phyloP scores from a whole-genome alignment of 805 yeast genomes.

The Kodamaea lidongshanica region DNA sequence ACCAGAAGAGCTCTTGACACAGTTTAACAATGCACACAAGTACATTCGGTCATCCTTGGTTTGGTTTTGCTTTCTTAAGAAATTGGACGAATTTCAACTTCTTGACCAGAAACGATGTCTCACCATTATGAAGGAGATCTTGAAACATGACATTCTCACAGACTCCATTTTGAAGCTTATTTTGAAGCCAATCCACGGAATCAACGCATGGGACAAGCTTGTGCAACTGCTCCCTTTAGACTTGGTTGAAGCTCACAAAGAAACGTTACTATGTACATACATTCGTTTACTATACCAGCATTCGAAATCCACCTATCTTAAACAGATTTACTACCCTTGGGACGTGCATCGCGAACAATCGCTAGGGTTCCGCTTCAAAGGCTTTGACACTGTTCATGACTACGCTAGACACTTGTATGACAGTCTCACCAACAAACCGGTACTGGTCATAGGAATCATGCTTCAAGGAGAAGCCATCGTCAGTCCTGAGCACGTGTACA shows the following conservation, averaged over 20 bases:
- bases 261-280: slow-evolving; percentile 8
- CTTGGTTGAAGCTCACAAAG: slow-evolving; percentile 1
- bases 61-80: slow-evolving; percentile 33
- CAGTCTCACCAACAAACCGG: slow-evolving; percentile 16
- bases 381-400: slow-evolving; percentile 10
- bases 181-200: slow-evolving; percentile 23
- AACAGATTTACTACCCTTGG: slow-evolving; percentile 12
- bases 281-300: slow-evolving; percentile 19
- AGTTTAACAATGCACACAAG: slow-evolving; percentile 24
- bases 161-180: slow-evolving; percentile 27
- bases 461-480: slow-evolving; percentile 30
- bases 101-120: slow-evolving; percentile 24
- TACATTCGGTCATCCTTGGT: slow-evolving; percentile 21
- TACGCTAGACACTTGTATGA: slow-evolving; percentile 27
- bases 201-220: slow-evolving; percentile 19
- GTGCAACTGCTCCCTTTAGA: slow-evolving; percentile 8
- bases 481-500: slow-evolving; percentile 24
- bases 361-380: slow-evolving; percentile 7
- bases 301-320: slow-evolving; percentile 6
- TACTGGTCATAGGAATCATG: slow-evolving; percentile 29
- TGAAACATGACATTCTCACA: slow-evolving; percentile 19
- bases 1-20: slow-evolving; percentile 30
- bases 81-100: slow-evolving; percentile 27
- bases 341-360: slow-evolving; percentile 5
- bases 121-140: slow-evolving; percentile 21